Evolutionary conservation across 106 monocot species (phyloP).

Genomic region (Phalaenopsis equestris): DNA sequence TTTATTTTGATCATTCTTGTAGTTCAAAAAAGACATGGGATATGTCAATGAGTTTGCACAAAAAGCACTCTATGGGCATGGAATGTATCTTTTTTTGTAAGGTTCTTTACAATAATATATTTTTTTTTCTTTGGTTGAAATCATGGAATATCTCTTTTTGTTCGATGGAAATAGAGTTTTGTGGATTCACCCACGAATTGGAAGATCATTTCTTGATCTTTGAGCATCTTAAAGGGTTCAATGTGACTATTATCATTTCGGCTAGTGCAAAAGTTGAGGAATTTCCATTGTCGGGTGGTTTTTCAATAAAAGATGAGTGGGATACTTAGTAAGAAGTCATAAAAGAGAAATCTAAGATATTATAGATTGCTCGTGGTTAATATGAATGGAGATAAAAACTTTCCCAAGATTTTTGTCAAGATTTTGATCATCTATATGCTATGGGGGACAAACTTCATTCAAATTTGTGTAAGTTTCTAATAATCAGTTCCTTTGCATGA

Average conservation of each 20-base stretch:
- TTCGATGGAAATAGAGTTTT: background rate
- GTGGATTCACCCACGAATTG: background rate
- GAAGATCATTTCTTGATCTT: background rate
- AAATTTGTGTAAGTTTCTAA: no score
- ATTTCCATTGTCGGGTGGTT: slow-evolving; percentile 9
- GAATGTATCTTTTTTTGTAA: slow-evolving; percentile 7
- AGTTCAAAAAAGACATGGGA: slow-evolving; percentile 3
- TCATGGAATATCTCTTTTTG: no score
- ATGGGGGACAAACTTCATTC: no score
- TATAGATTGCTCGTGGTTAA: background rate
- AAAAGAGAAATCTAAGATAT: slow-evolving; percentile 8
- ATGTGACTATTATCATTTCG: background rate
- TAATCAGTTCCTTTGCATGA: no score
- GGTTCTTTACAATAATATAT: slow-evolving; percentile 2
- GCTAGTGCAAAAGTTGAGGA: slow-evolving; percentile 12
- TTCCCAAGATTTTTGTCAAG: no score
- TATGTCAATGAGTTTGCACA: slow-evolving; percentile 8
- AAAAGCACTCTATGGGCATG: slow-evolving; percentile 11
- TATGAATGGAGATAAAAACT: no score
- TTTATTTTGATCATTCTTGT: background rate
- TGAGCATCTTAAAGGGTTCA: background rate
- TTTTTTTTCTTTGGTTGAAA: background rate
- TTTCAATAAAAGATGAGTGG: slow-evolving; percentile 16
- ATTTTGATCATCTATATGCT: no score
- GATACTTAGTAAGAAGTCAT: slow-evolving; percentile 4